phyloP scores from a whole-genome alignment of 371 early-diverging fungal genomes.

The Mycotypha africana region DNA sequence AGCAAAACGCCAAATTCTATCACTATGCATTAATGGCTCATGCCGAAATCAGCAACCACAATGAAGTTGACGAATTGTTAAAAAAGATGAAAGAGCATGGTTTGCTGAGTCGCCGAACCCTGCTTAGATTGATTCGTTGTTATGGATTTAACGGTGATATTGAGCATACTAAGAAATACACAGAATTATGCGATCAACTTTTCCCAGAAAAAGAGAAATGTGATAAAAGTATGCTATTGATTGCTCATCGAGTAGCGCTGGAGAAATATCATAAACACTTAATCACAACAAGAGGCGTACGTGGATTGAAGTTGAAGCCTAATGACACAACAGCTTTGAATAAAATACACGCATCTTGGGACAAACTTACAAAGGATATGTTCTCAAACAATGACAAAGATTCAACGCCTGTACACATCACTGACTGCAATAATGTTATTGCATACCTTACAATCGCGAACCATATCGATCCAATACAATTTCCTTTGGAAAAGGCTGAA shows the following conservation, averaged over 20 bases:
- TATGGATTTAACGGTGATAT: slow-evolving; percentile 25
- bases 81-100: slow-evolving; percentile 7
- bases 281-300: slow-evolving; percentile 4
- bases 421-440: slow-evolving; percentile 27
- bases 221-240: slow-evolving; percentile 14
- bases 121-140: slow-evolving; percentile 17
- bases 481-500: slow-evolving; percentile 31
- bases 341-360: slow-evolving; percentile 23
- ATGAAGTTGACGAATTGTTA: slow-evolving; percentile 12
- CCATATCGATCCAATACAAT: slow-evolving; percentile 21
- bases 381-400: background rate
- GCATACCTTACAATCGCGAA: slow-evolving; percentile 32
- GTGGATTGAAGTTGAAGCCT: slow-evolving; percentile 12
- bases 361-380: slow-evolving; percentile 9
- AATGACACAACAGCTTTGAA: slow-evolving; percentile 3
- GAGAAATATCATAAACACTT: slow-evolving; percentile 1
- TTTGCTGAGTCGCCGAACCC: background rate
- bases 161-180: slow-evolving; percentile 6
- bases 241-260: slow-evolving; percentile 23
- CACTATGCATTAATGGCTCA: slow-evolving; percentile 17
- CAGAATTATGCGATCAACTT: slow-evolving; percentile 5
- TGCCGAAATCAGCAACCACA: slow-evolving; percentile 10
- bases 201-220: slow-evolving; percentile 6
- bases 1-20: background rate
- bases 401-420: slow-evolving; percentile 8